phyloP scores from a whole-genome alignment of 345 rosid species.

The Kandelia obovata region DNA sequence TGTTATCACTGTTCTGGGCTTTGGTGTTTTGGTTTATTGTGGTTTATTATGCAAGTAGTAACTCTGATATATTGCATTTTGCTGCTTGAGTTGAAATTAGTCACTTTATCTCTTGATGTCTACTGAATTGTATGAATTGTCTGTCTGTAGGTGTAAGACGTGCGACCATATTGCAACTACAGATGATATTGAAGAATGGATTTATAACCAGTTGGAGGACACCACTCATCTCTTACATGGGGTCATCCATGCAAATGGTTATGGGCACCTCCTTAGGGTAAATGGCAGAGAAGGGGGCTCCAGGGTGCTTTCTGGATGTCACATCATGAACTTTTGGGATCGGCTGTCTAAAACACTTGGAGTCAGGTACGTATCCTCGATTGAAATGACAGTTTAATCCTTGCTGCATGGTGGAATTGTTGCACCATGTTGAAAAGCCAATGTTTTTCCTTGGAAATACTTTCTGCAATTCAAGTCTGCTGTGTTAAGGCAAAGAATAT shows the following conservation, averaged over 20 bases:
- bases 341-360: slow-evolving; percentile 53
- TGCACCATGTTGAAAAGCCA: too few relatives aligned
- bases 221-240: slow-evolving; percentile 67
- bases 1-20: not conserved
- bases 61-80: too few relatives aligned
- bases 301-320: slow-evolving; percentile 53
- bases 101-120: too few relatives aligned
- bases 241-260: slow-evolving; percentile 61
- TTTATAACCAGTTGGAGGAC: slow-evolving; percentile 57
- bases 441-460: too few relatives aligned
- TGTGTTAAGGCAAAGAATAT: too few relatives aligned
- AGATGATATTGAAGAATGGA: slow-evolving; percentile 60
- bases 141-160: slow-evolving; percentile 41
- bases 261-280: slow-evolving; percentile 70
- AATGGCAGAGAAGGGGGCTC: slow-evolving; percentile 78
- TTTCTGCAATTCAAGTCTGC: too few relatives aligned
- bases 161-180: slow-evolving; percentile 44
- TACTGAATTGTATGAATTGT: not conserved
- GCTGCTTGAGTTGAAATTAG: too few relatives aligned
- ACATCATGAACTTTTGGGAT: slow-evolving; percentile 73
- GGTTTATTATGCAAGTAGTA: not conserved
- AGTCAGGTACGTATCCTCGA: slow-evolving; percentile 41
- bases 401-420: too few relatives aligned
- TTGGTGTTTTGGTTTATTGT: not conserved
- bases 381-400: not conserved